Evolutionary conservation across 2,329 filamentous ascomycete genomes (phyloP).

Genomic region (Aspergillus melleus): DNA sequence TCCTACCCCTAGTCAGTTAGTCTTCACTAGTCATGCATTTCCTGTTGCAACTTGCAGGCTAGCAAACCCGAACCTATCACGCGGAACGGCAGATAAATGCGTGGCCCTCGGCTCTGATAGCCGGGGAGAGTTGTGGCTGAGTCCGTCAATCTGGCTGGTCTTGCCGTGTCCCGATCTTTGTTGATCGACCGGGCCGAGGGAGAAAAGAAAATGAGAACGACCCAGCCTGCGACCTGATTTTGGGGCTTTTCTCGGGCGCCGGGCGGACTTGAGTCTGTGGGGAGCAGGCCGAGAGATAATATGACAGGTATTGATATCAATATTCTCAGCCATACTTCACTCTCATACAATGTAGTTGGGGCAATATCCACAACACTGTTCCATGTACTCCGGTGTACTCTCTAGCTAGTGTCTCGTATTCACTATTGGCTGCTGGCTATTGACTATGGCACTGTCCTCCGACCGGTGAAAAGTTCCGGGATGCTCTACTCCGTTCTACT

Average conservation of each 20-base stretch:
- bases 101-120: constrained; percentile 1
- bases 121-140: neutral
- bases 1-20: neutral
- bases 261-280: neutral
- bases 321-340: neutral
- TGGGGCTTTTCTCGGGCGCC: neutral
- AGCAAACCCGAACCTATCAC: neutral
- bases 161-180: constrained; percentile 10
- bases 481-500: neutral
- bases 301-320: neutral
- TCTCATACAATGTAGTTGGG: no score
- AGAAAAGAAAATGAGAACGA: neutral
- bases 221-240: constrained; percentile 2
- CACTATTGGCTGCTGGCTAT: no score
- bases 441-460: neutral
- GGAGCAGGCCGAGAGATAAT: neutral
- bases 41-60: neutral
- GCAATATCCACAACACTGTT: no score
- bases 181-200: constrained; percentile 17
- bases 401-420: no score
- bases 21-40: neutral
- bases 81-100: neutral
- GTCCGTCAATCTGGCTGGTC: neutral
- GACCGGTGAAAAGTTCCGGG: neutral
- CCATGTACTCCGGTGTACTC: no score